phyloP scores from a whole-genome alignment of 805 yeast species.

The Sugiyamaella smithiae region DNA sequence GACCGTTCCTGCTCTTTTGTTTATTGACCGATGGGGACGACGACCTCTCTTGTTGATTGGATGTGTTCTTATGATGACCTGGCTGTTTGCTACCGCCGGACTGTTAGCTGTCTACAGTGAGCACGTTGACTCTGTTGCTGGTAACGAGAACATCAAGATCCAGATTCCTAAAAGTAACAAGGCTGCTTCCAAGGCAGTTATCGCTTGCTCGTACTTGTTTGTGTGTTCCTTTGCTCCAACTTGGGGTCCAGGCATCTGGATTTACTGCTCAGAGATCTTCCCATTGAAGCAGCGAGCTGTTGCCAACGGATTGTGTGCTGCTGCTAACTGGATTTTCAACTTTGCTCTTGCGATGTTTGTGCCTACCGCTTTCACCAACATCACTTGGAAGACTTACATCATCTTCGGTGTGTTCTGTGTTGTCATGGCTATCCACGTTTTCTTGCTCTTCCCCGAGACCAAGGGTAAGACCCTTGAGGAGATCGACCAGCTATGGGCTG shows the following conservation, averaged over 20 bases:
- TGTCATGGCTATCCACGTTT: conserved; percentile 46
- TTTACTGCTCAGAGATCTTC: conserved; percentile 53
- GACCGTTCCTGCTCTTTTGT: conserved; percentile 61
- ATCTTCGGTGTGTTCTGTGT: conserved; percentile 56
- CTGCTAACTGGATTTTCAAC: conserved; percentile 36
- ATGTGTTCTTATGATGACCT: conserved; percentile 57
- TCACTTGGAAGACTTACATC: conserved; percentile 57
- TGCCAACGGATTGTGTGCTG: conserved; percentile 51
- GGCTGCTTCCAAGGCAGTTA: conserved; percentile 48
- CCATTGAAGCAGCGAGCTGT: conserved; percentile 53
- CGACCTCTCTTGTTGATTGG: conserved; percentile 59
- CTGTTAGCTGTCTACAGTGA: conserved; percentile 35
- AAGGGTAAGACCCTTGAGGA: conserved; percentile 39
- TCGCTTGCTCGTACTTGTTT: conserved; percentile 56
- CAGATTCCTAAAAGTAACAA: conserved; percentile 31
- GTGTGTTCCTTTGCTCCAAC: conserved; percentile 71
- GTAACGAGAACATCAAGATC: conserved; percentile 16
- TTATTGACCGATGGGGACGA: conserved; percentile 62
- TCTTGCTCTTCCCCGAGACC: conserved; percentile 27
- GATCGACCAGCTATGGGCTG: conserved; percentile 45
- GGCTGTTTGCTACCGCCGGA: conserved; percentile 59
- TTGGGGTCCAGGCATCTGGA: conserved; percentile 61
- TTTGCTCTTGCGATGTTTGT: conserved; percentile 56
- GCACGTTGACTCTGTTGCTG: conserved; percentile 11
- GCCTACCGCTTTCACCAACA: conserved; percentile 53